A percentile compares a stretch with the other conserved stretches of the same genome.
These are phyloP conservation scores for Ganoderma meredithae DNA, from an alignment of 1,284 basidiomycete species.

Conservation along the genomic window DNA sequence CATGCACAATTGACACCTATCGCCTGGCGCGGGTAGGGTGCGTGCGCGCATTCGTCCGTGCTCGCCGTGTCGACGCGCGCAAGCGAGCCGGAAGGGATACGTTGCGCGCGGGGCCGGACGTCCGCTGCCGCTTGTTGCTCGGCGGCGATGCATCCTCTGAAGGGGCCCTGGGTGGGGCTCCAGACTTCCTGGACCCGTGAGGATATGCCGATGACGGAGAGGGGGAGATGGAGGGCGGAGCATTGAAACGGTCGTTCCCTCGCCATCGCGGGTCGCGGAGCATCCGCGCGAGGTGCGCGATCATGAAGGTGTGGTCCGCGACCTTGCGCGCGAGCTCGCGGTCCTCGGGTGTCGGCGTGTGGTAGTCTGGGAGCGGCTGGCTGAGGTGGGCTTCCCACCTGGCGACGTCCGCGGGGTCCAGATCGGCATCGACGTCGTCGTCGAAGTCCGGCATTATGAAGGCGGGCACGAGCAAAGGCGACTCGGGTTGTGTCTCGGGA, in stretches of 20 bases:
- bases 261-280: background rate
- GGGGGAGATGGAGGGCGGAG: too few relatives aligned
- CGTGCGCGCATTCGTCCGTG: background rate
- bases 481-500: background rate
- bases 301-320: background rate
- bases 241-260: background rate
- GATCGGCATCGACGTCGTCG: too few relatives aligned
- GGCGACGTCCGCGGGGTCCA: background rate
- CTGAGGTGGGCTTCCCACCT: background rate
- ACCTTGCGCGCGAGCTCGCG: background rate
- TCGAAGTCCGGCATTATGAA: background rate
- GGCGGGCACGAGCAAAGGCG: background rate
- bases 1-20: background rate
- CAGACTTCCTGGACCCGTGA: background rate
- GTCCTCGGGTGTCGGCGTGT: background rate
- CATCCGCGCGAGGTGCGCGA: background rate
- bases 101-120: background rate
- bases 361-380: background rate
- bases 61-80: background rate
- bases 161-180: background rate
- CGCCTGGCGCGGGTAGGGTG: background rate
- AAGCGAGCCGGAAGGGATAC: background rate
- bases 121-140: slow-evolving; percentile 4
- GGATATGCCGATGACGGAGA: background rate
- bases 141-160: background rate